phyloP scores from a whole-genome alignment of 805 yeast species.

The Candida michaelii region DNA sequence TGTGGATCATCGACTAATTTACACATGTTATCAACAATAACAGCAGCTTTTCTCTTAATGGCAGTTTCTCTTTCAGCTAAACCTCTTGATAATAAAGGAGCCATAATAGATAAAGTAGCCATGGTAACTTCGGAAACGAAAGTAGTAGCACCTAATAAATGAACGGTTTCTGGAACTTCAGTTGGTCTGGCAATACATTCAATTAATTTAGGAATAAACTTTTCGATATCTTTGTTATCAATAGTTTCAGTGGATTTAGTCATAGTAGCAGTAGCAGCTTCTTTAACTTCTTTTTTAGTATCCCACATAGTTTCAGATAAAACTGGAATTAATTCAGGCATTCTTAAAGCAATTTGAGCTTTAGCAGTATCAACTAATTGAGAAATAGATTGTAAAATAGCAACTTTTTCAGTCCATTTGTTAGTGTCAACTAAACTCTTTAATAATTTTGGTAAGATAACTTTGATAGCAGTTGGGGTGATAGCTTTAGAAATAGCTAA shows the following conservation, averaged over 20 bases:
- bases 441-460: conserved; percentile 78
- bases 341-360: conserved; percentile 94
- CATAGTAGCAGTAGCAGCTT: conserved; percentile 93
- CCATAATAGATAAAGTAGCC: conserved; percentile 99
- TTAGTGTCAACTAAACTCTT: conserved; percentile 64
- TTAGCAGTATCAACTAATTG: conserved; percentile 92
- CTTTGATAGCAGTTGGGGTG: conserved; percentile 93
- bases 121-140: conserved; percentile 99
- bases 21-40: conserved; percentile 99
- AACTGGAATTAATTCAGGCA: conserved; percentile 99
- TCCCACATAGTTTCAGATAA: conserved; percentile 99
- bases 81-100: conserved; percentile 98
- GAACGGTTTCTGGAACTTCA: conserved; percentile 98
- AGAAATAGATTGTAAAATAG: conserved; percentile 81
- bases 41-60: conserved; percentile 99
- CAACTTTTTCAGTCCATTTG: conserved; percentile 98
- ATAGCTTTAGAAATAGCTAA: conserved; percentile 73
- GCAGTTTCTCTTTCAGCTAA: conserved; percentile 99
- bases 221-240: conserved; percentile 99
- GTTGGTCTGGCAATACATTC: conserved; percentile 96
- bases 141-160: conserved; percentile 98
- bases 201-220: conserved; percentile 97
- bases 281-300: conserved; percentile 97
- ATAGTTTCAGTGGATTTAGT: conserved; percentile 95
- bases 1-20: conserved; percentile 99